phyloP scores from a whole-genome alignment of 352 stramenopile genomes.

The Pythium aphanidermatum region DNA sequence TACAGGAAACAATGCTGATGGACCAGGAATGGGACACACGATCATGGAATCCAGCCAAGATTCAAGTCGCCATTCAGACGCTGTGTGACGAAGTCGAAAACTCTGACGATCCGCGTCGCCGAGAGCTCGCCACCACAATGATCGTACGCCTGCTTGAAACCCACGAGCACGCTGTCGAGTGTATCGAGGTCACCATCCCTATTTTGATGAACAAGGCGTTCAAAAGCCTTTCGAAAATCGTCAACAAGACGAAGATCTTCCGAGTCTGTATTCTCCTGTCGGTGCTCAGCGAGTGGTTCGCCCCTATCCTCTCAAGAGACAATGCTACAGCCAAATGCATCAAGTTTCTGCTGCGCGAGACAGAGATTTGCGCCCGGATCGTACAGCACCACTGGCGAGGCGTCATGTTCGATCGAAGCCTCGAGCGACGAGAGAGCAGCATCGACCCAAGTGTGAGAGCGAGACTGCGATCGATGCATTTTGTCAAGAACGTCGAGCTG shows the following conservation, averaged over 20 bases:
- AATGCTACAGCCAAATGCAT: slow-evolving; percentile 54
- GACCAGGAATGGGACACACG: slow-evolving; percentile 80
- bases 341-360: slow-evolving; percentile 46
- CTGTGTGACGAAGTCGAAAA: slow-evolving; percentile 65
- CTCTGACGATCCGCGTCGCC: slow-evolving; percentile 29
- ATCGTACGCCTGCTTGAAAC: slow-evolving; percentile 57
- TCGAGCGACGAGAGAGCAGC: slow-evolving; percentile 37
- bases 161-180: slow-evolving; percentile 56
- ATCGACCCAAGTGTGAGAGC: slow-evolving; percentile 42
- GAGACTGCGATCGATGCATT: slow-evolving; percentile 62
- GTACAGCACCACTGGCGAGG: slow-evolving; percentile 72
- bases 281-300: slow-evolving; percentile 56
- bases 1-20: slow-evolving; percentile 67
- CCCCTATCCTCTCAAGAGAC: slow-evolving; percentile 45
- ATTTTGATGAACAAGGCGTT: slow-evolving; percentile 76
- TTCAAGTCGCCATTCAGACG: slow-evolving; percentile 53
- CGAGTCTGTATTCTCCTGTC: slow-evolving; percentile 46
- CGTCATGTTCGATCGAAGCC: slow-evolving; percentile 46
- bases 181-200: slow-evolving; percentile 59
- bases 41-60: slow-evolving; percentile 51
- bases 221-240: slow-evolving; percentile 47
- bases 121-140: slow-evolving; percentile 62
- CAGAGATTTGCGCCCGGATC: slow-evolving; percentile 60
- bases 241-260: slow-evolving; percentile 45
- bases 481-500: slow-evolving; percentile 68